Evolutionary conservation across 73 alveolate species (phyloP).

Genomic region (Stentor coeruleus): DNA sequence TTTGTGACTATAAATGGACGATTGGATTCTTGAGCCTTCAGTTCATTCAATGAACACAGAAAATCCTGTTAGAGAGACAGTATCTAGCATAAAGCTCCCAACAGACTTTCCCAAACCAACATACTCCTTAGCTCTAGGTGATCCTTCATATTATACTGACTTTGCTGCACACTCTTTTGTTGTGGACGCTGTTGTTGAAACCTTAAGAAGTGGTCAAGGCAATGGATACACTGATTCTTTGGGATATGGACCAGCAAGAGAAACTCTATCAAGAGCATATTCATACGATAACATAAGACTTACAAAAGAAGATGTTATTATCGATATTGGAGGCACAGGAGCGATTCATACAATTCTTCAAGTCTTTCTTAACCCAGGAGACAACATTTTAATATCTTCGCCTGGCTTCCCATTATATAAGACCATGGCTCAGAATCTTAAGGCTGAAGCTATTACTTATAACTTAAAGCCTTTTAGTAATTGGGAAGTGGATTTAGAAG

Average conservation of each 20-base stretch:
- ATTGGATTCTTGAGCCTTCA: too few species aligned
- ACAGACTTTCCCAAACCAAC: too few species aligned
- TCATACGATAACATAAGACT: slow-evolving; percentile 25
- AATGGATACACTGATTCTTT: background rate
- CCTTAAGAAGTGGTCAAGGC: too few species aligned
- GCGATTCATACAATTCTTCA: slow-evolving; percentile 57
- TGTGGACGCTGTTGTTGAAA: too few species aligned
- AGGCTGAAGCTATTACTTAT: slow-evolving; percentile 50
- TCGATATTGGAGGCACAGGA: slow-evolving; percentile 69
- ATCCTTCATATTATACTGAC: too few species aligned
- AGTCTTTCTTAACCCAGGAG: slow-evolving; percentile 66
- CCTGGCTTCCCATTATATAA: slow-evolving; percentile 72
- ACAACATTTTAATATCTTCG: slow-evolving; percentile 75
- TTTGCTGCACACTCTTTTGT: too few species aligned
- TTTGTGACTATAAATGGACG: too few species aligned
- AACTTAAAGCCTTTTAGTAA: slow-evolving; percentile 61
- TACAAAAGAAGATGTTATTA: slow-evolving; percentile 57
- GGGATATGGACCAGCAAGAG: slow-evolving; percentile 22
- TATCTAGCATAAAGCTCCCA: too few species aligned
- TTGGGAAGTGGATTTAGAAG: slow-evolving; percentile 64
- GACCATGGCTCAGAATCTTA: slow-evolving; percentile 38
- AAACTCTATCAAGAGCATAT: slow-evolving; percentile 31
- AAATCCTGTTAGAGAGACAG: too few species aligned
- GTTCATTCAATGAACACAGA: too few species aligned
- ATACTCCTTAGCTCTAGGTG: too few species aligned